phyloP scores from a whole-genome alignment of 345 rosid genomes.

The Rhodamnia rubescens region DNA sequence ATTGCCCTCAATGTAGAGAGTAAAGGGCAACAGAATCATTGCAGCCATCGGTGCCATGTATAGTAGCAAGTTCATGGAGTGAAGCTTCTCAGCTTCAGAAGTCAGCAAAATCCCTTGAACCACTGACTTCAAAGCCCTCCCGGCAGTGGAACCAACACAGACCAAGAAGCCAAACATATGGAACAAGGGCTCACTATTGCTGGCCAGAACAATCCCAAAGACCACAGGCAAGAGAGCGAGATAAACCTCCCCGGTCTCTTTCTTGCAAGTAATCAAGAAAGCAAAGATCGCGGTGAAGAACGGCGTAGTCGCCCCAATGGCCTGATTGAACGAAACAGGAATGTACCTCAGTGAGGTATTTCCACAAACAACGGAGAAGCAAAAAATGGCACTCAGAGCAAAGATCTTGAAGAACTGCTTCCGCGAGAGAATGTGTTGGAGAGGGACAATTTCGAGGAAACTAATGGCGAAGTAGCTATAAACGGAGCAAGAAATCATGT shows the following conservation, averaged over 20 bases:
- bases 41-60: conserved; percentile 99
- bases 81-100: conserved; percentile 86
- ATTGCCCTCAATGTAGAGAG: conserved; percentile 90
- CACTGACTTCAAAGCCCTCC: conserved; percentile 92
- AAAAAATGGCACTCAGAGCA: conserved; percentile 69
- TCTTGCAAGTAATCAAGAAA: conserved; percentile 77
- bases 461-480: conserved; percentile 71
- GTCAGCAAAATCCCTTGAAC: conserved; percentile 76
- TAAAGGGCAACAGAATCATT: conserved; percentile 73
- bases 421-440: conserved; percentile 70
- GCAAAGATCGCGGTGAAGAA: conserved; percentile 96
- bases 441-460: conserved; percentile 69
- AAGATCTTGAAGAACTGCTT: conserved; percentile 77
- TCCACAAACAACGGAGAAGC: conserved; percentile 94
- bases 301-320: conserved; percentile 97
- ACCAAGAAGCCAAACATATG: conserved; percentile 88
- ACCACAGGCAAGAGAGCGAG: conserved; percentile 85
- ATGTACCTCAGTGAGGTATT: conserved; percentile 87
- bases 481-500: conserved; percentile 79
- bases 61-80: conserved; percentile 84
- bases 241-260: conserved; percentile 78
- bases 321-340: conserved; percentile 96
- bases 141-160: conserved; percentile 89
- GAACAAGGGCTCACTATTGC: conserved; percentile 86
- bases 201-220: conserved; percentile 83